Evolutionary conservation across 2,329 filamentous ascomycete species (phyloP), one percentile per base, ranked within the genome.

Genomic region (Tolypocladium amazonense): DNA sequence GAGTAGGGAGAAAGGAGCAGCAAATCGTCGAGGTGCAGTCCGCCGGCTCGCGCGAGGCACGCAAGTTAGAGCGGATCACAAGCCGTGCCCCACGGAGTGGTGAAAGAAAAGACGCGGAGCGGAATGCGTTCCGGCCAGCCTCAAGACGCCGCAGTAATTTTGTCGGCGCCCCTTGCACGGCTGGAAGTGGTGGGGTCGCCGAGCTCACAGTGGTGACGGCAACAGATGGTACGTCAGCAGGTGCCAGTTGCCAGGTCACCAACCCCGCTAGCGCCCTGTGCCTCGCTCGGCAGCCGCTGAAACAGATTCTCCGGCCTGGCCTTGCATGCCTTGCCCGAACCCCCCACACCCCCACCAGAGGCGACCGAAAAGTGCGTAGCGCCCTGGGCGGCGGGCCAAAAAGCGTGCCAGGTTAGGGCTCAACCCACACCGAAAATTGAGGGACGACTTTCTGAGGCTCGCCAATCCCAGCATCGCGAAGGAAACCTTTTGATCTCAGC

Each of bases 371-470:
- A 56, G 6, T 39, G n/a, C 54, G n/a, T 37, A 56, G 39, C 54
- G 54, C 25, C 38, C 54, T 30, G 54, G 9, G 15, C 23, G 23
- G 35, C 25, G 56, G 39, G 23, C 35, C 15, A 58, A 47, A 57
- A 39, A 30, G 56, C 41, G 33, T 57, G 56, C 39, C 39, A 20
- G 30, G 39, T 69, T 70, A 70, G 68, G 68, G 68, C 68, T 70
- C 67, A 70, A 66, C 68, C 68, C 68, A 70, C 68, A 67, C 56
- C 62, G 55, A 66, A 66, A 66, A 62, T 61, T 59, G 59, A 60
- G 57, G 57, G 58, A 58, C 54, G 60, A 58, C 27, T 52, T 53
- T 56, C 41, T 38, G 60, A 57, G 58, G 33, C 55, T 59, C 57
- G 58, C 56, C 58, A 62, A 57, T 38, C 23, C 25, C 47, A 58